Base-by-base conservation (phyloP, 305 asterid species). In the Euphrasia arctica region DNA sequence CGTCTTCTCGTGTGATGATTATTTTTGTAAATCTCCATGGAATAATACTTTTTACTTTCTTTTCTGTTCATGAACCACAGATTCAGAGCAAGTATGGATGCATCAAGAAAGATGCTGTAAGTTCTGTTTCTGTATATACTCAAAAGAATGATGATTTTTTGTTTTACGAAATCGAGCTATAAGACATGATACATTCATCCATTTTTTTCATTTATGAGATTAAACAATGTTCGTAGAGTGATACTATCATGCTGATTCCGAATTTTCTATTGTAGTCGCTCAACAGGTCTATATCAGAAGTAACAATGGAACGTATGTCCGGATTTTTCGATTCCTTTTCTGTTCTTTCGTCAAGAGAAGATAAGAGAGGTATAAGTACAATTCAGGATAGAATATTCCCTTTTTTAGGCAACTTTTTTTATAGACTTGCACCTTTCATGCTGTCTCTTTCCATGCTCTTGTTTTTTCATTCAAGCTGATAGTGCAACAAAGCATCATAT, bases 1-100 rank as follows among this genome's bases (percentile, higher is more conserved):
- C 4, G 5, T 63, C 66, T 70, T 67, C 68, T 56, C 54, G 70
- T 18, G 25, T 63, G 39, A n/a, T 63, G 4, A 34, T 58, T 50
- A 57, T 25, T 74, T 27, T 43, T 31, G 9, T 13, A 49, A 52
- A 28, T 58, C 32, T 68, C 68, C 71, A 76, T 77, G 60, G 42
- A 52, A 66, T 70, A 51, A 29, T 58, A 3, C 11, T 14, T 51
- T 69, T 65, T 65, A 1, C 27, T 48, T 64, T 69, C 54, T 42
- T 10, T 18, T 5, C 8, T 61, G 66, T 36, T 74, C 42, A 54
- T 76, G 76, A 48, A 70, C 56, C 63, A 12, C 86, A 91, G 97
- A 78, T 88, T 80, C 97, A 86, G 80, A 82, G 86, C 87, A 91
- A 88, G 80, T 91, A 84, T 66, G 95, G 95, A 45, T 67, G 63